phyloP scores from a whole-genome alignment of 371 early-diverging fungal species.

The Mortierella sp. region DNA sequence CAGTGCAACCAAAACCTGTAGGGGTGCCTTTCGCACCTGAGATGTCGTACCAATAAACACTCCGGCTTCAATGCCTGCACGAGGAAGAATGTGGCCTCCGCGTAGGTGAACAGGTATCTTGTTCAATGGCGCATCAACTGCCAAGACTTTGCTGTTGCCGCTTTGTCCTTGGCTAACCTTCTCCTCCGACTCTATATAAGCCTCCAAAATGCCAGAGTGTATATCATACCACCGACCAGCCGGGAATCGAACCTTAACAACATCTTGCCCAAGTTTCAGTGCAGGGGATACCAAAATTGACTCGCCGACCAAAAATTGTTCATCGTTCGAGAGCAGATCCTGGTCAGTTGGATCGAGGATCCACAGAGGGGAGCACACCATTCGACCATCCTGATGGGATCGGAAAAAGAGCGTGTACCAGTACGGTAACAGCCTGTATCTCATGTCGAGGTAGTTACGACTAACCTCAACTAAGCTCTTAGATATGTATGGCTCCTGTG shows the following conservation, averaged over 20 bases:
- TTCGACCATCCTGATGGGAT: conserved; percentile 61
- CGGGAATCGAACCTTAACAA: conserved; percentile 70
- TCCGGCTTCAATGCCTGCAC: conserved; percentile 29
- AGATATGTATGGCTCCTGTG: conserved; percentile 75
- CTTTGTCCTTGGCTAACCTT: not conserved
- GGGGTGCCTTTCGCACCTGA: conserved; percentile 46
- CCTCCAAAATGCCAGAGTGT: conserved; percentile 26
- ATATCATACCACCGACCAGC: conserved; percentile 69
- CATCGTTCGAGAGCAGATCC: conserved; percentile 55
- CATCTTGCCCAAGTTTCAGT: conserved; percentile 54
- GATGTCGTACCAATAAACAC: conserved; percentile 47
- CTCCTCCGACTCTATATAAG: not conserved
- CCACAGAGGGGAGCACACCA: conserved; percentile 64
- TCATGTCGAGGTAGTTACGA: conserved; percentile 65
- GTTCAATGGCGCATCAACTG: conserved; percentile 61
- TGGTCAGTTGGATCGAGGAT: conserved; percentile 46
- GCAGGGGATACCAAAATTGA: conserved; percentile 71
- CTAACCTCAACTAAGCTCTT: conserved; percentile 60
- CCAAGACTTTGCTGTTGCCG: conserved; percentile 15
- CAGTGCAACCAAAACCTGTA: conserved; percentile 62
- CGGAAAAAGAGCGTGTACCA: conserved; percentile 75
- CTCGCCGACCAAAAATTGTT: conserved; percentile 66
- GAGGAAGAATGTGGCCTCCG: conserved; percentile 62
- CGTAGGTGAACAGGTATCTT: conserved; percentile 64
- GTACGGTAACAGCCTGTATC: conserved; percentile 77